These are phyloP conservation scores for Chalciporus sp. DNA, from an alignment of 1,284 basidiomycete genomes.

Conservation along the genomic window DNA sequence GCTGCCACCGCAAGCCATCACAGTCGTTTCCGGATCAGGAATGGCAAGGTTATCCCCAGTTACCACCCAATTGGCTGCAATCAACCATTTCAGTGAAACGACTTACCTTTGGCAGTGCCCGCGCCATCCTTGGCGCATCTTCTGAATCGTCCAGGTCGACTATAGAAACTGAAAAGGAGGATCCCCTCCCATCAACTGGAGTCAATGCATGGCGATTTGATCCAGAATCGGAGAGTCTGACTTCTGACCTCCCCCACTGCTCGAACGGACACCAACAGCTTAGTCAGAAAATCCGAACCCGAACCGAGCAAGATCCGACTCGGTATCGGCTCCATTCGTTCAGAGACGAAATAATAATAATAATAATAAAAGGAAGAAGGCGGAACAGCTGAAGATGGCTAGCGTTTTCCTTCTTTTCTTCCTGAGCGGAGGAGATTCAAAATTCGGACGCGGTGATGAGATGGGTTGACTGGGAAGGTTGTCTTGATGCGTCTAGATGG, in stretches of 20 bases:
- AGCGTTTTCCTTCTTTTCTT: background rate
- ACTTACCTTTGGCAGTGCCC: background rate
- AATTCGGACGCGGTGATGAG: background rate
- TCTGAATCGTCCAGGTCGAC: background rate
- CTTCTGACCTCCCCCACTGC: background rate
- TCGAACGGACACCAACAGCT: background rate
- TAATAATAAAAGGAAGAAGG: no score
- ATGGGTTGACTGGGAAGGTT: slow-evolving; percentile 1
- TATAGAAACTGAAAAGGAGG: background rate
- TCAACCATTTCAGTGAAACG: background rate
- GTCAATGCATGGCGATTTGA: background rate
- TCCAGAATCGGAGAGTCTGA: background rate
- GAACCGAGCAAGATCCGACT: background rate
- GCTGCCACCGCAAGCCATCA: background rate
- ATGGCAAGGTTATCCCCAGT: background rate
- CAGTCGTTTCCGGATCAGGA: background rate
- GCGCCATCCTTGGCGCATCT: background rate
- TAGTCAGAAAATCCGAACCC: background rate
- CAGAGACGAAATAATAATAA: slow-evolving; percentile 1
- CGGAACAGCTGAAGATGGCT: slow-evolving; percentile 1
- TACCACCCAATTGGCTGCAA: background rate
- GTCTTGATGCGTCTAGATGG: slow-evolving; percentile 9
- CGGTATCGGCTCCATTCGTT: background rate
- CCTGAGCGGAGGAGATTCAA: slow-evolving; percentile 17
- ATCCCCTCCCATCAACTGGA: background rate